phyloP scores from a whole-genome alignment of 257 asterid species.

The Nicotiana otophora region DNA sequence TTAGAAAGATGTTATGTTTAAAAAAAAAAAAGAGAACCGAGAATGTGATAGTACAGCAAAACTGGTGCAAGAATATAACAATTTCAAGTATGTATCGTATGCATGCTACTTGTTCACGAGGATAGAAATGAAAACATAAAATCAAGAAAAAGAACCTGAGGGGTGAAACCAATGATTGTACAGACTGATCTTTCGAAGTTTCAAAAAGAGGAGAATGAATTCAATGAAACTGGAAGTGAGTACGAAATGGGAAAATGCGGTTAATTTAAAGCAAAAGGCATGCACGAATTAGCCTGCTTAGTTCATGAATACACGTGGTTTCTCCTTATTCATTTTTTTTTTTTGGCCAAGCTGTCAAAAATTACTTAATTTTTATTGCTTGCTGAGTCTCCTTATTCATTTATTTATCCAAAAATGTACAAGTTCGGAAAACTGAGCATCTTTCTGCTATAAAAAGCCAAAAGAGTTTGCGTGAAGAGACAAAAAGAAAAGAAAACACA shows the following conservation, averaged over 20 bases:
- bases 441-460: background rate
- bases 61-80: background rate
- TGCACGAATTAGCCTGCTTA: background rate
- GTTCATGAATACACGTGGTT: background rate
- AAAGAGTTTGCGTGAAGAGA: background rate
- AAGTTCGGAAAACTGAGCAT: background rate
- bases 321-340: background rate
- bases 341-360: no score
- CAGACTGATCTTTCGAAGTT: background rate
- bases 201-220: background rate
- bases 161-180: background rate
- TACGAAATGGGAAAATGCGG: background rate
- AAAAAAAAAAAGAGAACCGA: background rate
- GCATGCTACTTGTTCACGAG: background rate
- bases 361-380: no score
- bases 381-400: background rate
- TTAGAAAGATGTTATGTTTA: background rate
- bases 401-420: background rate
- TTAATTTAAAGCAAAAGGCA: background rate
- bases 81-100: background rate
- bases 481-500: background rate
- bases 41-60: background rate
- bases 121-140: background rate
- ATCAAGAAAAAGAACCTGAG: background rate
- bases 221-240: background rate